These are phyloP conservation scores for Beta vulgaris DNA, from an alignment of 148 eudicot species.

Conservation along the genomic window DNA sequence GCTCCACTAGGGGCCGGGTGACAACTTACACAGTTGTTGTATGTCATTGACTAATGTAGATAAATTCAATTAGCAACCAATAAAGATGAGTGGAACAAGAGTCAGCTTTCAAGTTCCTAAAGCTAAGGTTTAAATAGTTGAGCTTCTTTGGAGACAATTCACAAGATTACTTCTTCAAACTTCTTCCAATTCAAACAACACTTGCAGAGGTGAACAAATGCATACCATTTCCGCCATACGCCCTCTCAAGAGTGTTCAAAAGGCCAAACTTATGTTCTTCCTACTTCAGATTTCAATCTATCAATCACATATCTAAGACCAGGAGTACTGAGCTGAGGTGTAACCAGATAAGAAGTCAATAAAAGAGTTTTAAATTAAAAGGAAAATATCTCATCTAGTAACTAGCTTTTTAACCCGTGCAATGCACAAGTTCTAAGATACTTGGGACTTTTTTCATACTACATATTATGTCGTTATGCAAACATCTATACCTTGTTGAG, in stretches of 20 bases:
- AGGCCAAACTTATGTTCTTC: no score
- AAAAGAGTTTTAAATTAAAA: neutral
- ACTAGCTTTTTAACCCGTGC: no score
- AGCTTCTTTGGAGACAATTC: neutral
- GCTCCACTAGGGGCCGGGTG: neutral
- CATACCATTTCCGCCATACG: neutral
- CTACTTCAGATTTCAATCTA: neutral
- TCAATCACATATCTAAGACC: neutral
- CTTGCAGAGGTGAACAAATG: slow-evolving; percentile 5
- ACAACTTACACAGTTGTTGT: neutral
- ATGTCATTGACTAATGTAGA: neutral
- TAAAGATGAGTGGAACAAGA: neutral
- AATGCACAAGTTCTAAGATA: no score
- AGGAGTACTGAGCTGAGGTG: neutral
- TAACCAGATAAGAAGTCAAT: neutral
- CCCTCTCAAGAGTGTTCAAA: neutral
- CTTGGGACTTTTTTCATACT: no score
- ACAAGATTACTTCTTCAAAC: no score
- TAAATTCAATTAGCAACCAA: slow-evolving; percentile 5
- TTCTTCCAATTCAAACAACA: neutral
- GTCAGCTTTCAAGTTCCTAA: neutral
- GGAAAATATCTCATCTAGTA: no score
- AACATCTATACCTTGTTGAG: no score
- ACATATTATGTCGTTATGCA: no score
- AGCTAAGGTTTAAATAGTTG: neutral